Evolutionary conservation across 139 green algal species (phyloP).

Genomic region (Chlorella sorokiniana): DNA sequence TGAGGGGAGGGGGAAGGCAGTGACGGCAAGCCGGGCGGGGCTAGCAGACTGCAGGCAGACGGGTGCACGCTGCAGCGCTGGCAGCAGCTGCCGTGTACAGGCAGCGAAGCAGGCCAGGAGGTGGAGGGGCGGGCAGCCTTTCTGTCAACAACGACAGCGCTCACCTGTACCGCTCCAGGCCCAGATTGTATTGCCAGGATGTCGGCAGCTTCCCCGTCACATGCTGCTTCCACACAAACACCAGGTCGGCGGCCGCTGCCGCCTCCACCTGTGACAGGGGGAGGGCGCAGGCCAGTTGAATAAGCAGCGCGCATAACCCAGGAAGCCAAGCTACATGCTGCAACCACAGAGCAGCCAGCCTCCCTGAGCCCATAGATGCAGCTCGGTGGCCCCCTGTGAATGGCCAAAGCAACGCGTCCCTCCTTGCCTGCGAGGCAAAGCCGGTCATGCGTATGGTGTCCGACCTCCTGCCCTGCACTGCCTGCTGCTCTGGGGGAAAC

Average conservation of each 20-base stretch:
- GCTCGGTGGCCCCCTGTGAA: not conserved
- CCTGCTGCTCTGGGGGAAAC: not conserved
- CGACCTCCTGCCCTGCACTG: not conserved
- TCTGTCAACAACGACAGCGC: too few species aligned
- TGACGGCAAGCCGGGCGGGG: not conserved
- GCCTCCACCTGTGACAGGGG: not conserved
- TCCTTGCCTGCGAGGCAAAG: not conserved
- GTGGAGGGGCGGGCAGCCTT: too few species aligned
- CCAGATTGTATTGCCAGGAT: not conserved
- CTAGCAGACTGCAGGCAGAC: too few species aligned
- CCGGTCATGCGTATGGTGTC: not conserved
- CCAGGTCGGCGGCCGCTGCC: slow-evolving; percentile 5
- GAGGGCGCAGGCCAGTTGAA: not conserved
- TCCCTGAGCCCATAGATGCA: too few species aligned
- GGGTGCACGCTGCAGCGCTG: too few species aligned
- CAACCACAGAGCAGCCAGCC: too few species aligned
- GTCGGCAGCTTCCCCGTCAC: not conserved
- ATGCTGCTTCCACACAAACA: slow-evolving; percentile 8
- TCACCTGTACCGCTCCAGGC: slow-evolving; percentile 13
- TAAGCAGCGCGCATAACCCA: not conserved
- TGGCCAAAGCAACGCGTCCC: not conserved
- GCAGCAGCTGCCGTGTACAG: not conserved
- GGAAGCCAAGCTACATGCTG: not conserved
- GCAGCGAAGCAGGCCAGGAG: too few species aligned
- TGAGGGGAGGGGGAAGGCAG: not conserved